A percentile compares a stretch with the other conserved stretches of the same genome.
Evolutionary conservation across 1,139 yeast species (phyloP).

Genomic region (Kodamaea sp.): DNA sequence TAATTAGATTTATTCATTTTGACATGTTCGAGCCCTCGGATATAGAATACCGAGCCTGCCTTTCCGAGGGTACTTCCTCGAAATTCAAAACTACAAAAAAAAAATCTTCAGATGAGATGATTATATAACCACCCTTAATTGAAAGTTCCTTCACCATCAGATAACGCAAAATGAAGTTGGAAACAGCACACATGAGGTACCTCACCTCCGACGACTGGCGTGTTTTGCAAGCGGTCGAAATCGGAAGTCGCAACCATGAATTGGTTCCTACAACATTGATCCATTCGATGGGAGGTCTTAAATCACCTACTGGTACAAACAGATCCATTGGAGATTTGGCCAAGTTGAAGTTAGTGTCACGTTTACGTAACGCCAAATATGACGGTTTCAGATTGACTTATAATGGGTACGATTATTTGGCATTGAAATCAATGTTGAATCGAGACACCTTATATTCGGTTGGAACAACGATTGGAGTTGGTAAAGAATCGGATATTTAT

Average conservation of each 20-base stretch:
- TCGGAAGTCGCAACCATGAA: constrained; percentile 90
- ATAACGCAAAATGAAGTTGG: constrained; percentile 66
- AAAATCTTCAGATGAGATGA: constrained; percentile 10
- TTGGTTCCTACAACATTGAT: constrained; percentile 88
- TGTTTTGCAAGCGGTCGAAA: constrained; percentile 84
- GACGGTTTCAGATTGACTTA: constrained; percentile 91
- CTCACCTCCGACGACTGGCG: constrained; percentile 86
- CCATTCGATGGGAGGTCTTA: constrained; percentile 72
- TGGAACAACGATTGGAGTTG: constrained; percentile 91
- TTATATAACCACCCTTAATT: not conserved
- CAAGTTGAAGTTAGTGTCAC: constrained; percentile 71
- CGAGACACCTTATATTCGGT: constrained; percentile 72
- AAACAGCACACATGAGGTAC: constrained; percentile 90
- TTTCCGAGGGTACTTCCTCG: too few relatives aligned
- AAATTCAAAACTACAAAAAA: too few relatives aligned
- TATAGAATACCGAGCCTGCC: too few relatives aligned
- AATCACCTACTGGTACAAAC: constrained; percentile 73
- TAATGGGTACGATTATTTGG: constrained; percentile 87
- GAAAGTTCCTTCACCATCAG: not conserved
- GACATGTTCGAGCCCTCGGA: too few relatives aligned
- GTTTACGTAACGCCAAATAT: constrained; percentile 79
- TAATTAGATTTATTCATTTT: too few relatives aligned
- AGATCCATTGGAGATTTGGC: constrained; percentile 83
- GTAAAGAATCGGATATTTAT: constrained; percentile 94
- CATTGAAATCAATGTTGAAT: constrained; percentile 75